Evolutionary conservation across 2,329 filamentous ascomycete genomes (phyloP).

Genomic region (Botrytis cinerea): DNA sequence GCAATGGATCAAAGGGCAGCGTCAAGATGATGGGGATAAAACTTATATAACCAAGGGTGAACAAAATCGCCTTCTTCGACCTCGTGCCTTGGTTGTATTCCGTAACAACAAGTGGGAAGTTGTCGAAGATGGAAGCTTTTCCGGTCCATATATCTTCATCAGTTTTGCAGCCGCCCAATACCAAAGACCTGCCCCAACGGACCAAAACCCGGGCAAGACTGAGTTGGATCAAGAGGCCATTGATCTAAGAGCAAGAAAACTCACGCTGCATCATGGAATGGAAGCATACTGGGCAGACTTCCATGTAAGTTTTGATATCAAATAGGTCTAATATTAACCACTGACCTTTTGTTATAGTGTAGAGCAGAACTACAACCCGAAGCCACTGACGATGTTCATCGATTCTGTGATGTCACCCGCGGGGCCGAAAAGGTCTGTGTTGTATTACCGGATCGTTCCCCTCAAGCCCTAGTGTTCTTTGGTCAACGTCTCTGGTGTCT

Average conservation of each 20-base stretch:
- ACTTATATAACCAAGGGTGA: conserved; percentile 16
- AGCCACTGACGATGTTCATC: conserved; percentile 25
- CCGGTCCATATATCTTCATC: conserved; percentile 24
- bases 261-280: conserved; percentile 17
- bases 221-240: conserved; percentile 12
- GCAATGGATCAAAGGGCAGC: not conserved
- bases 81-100: conserved; percentile 22
- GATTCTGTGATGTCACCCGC: conserved; percentile 25
- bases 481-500: conserved; percentile 24
- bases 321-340: not conserved
- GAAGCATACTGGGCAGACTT: conserved; percentile 26
- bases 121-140: conserved; percentile 24
- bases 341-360: not conserved
- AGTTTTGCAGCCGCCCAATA: conserved; percentile 26
- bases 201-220: not conserved
- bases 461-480: conserved; percentile 21
- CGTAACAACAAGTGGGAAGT: conserved; percentile 16
- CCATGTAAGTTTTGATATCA: conserved; percentile 13
- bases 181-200: conserved; percentile 8
- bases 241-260: conserved; percentile 19
- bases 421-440: conserved; percentile 24
- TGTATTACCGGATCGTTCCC: conserved; percentile 13
- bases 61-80: conserved; percentile 22
- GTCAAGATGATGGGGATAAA: conserved; percentile 16
- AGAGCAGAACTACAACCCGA: conserved; percentile 23